These are phyloP conservation scores for Truncatella angustata DNA, from an alignment of 2,329 filamentous ascomycete species.

Conservation along the genomic window DNA sequence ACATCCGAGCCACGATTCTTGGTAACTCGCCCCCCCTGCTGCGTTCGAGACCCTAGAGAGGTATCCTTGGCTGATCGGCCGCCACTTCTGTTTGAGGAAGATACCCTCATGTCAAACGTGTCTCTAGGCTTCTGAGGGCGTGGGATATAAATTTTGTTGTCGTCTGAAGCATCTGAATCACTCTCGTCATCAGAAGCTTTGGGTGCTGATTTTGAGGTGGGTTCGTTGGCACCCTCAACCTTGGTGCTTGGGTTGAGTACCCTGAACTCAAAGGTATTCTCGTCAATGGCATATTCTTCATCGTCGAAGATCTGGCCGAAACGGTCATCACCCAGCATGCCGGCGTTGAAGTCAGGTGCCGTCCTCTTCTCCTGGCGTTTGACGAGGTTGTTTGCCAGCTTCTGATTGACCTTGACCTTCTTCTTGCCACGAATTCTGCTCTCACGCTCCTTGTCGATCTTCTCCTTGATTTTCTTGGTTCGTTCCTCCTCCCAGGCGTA, in stretches of 20 bases:
- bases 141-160: conserved; percentile 37
- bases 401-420: conserved; percentile 96
- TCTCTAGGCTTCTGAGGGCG: conserved; percentile 22
- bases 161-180: conserved; percentile 28
- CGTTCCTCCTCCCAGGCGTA: conserved; percentile 92
- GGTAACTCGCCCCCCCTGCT: conserved; percentile 45
- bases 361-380: conserved; percentile 61
- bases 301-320: conserved; percentile 90
- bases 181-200: conserved; percentile 48
- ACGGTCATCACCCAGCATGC: conserved; percentile 78
- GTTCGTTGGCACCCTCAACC: conserved; percentile 30
- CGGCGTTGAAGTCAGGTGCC: conserved; percentile 57
- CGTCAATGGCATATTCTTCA: conserved; percentile 89
- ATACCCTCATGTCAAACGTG: conserved; percentile 62
- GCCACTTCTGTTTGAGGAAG: conserved; percentile 64
- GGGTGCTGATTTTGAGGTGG: conserved; percentile 28
- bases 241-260: conserved; percentile 85
- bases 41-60: conserved; percentile 54
- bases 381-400: conserved; percentile 71
- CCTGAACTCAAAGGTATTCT: conserved; percentile 82
- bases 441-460: conserved; percentile 95
- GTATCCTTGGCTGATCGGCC: conserved; percentile 55
- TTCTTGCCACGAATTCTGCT: conserved; percentile 91
- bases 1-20: conserved; percentile 47
- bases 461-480: conserved; percentile 86